Evolutionary conservation across 2,329 filamentous ascomycete genomes (phyloP).

Genomic region (Penicillium concentricum): DNA sequence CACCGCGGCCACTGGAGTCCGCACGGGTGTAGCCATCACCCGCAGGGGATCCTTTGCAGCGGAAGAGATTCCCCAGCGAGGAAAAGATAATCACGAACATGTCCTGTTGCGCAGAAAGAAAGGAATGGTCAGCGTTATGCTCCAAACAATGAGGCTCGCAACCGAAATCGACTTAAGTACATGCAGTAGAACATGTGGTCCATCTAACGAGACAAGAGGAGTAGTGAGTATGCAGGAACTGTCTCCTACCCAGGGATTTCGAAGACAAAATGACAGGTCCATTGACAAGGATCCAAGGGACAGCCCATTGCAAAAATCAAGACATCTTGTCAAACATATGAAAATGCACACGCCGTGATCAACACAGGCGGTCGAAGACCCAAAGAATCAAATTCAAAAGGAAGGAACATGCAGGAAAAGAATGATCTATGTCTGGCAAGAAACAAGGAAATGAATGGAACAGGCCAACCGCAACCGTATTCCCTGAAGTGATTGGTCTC

Average conservation of each 20-base stretch:
- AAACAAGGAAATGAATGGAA: constrained; percentile 1
- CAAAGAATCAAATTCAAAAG: background rate
- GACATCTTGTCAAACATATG: constrained; percentile 3
- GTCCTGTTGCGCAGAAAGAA: constrained; percentile 37
- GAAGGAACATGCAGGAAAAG: background rate
- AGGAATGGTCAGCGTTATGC: constrained; percentile 15
- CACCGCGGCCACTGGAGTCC: constrained; percentile 24
- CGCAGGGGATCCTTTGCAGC: constrained; percentile 32
- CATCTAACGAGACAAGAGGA: constrained; percentile 3
- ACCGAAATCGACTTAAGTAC: background rate
- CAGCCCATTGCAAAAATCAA: constrained; percentile 2
- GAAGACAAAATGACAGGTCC: background rate
- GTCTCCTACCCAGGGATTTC: background rate
- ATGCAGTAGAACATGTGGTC: background rate
- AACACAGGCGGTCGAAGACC: constrained; percentile 1
- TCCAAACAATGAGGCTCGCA: constrained; percentile 1
- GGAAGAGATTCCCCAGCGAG: constrained; percentile 43
- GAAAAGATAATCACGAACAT: constrained; percentile 49
- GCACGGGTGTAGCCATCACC: constrained; percentile 35
- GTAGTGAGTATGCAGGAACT: constrained; percentile 5
- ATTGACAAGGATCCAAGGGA: background rate
- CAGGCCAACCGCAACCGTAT: constrained; percentile 1
- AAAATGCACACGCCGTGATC: constrained; percentile 13
- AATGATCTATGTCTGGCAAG: background rate
- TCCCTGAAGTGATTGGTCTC: constrained; percentile 11